Percentiles rank a stretch among this genome's conserved stretches.
Evolutionary conservation across 2,329 filamentous ascomycete genomes (phyloP).

Genomic region (Hypoxylon sp.): DNA sequence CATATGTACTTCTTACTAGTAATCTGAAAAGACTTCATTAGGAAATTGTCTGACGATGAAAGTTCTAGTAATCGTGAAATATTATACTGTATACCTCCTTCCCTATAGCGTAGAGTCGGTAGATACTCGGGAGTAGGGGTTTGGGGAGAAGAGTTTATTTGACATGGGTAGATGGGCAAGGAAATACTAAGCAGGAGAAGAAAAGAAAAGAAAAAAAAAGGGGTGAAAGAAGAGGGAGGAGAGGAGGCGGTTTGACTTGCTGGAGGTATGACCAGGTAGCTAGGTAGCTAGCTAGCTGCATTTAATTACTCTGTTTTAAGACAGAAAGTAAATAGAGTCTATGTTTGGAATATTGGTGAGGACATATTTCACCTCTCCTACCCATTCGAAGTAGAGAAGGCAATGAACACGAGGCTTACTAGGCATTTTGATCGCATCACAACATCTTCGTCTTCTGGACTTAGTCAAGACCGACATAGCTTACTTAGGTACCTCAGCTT

Average conservation of each 20-base stretch:
- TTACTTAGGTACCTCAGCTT: neutral
- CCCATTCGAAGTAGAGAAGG: neutral
- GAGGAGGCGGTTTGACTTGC: neutral
- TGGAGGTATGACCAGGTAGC: neutral
- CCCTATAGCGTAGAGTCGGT: neutral
- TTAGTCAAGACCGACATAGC: neutral
- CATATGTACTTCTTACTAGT: neutral
- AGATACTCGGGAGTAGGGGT: neutral
- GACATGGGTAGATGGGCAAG: neutral
- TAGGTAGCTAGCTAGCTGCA: too few species aligned
- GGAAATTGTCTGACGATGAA: neutral
- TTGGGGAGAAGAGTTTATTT: neutral
- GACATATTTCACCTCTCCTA: neutral
- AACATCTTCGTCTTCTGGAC: neutral
- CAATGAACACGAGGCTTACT: neutral
- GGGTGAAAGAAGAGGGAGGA: neutral
- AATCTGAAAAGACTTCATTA: neutral
- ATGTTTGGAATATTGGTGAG: neutral
- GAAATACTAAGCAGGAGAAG: neutral
- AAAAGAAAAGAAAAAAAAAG: neutral
- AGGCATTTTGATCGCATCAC: neutral
- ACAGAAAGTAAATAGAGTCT: neutral
- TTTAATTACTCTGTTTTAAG: neutral
- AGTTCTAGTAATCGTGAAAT: neutral
- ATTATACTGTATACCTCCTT: neutral